These are phyloP conservation scores for Hordeum marinum DNA, from an alignment of 176 grass and related monocot species.

Conservation along the genomic window DNA sequence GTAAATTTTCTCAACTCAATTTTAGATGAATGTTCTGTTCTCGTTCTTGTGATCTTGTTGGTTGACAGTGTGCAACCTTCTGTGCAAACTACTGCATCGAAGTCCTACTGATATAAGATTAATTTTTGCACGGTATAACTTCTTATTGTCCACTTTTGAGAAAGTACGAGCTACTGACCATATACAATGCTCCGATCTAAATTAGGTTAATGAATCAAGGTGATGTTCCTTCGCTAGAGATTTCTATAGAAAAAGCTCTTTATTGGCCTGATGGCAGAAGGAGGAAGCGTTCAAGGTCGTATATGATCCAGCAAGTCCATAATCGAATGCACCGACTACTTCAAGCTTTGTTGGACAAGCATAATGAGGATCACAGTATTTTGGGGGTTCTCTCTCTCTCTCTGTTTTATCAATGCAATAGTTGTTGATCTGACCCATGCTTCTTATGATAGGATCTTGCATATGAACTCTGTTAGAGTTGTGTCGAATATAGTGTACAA, in stretches of 20 bases:
- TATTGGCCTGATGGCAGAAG: conserved; percentile 6
- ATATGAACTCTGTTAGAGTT: too few relatives aligned
- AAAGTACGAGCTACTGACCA: not conserved
- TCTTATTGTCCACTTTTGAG: not conserved
- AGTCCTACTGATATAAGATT: not conserved
- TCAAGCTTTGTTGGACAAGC: not conserved
- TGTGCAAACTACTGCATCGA: not conserved
- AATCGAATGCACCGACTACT: not conserved
- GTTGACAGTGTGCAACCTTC: not conserved
- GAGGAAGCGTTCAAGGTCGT: not conserved
- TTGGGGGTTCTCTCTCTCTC: not conserved
- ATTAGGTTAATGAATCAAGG: not conserved
- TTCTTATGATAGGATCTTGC: not conserved
- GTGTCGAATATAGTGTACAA: too few relatives aligned
- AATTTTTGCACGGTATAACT: not conserved
- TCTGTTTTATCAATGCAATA: not conserved
- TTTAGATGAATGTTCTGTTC: not conserved
- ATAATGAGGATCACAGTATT: not conserved
- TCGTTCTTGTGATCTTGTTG: not conserved
- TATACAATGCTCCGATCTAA: not conserved
- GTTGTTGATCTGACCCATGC: not conserved
- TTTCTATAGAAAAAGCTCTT: not conserved
- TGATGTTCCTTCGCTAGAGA: not conserved
- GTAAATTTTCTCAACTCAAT: not conserved
- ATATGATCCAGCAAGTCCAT: not conserved